Conservation (phyloP, 2,329 filamentous ascomycete genomes). For the Leptosphaerulina australis region DNA sequence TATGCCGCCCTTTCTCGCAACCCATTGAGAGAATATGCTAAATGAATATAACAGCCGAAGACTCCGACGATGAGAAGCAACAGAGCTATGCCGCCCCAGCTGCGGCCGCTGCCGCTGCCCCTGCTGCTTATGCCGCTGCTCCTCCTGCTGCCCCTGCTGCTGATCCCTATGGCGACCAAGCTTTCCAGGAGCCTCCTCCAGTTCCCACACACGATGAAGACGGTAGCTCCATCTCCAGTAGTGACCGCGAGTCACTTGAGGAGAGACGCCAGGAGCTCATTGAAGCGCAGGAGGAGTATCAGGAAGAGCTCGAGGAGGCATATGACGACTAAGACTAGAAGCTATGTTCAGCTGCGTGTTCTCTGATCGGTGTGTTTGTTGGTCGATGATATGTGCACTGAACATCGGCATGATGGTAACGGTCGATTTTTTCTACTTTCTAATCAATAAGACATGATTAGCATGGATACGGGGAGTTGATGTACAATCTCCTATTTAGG, state of each 20-base stretch:
- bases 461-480: conserved; percentile 16
- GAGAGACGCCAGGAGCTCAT: conserved; percentile 61
- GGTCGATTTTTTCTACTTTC: conserved; percentile 2
- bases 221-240: conserved; percentile 48
- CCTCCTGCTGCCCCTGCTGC: conserved; percentile 22
- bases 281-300: conserved; percentile 60
- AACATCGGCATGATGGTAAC: background rate
- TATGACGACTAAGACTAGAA: conserved; percentile 28
- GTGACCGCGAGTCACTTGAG: conserved; percentile 53
- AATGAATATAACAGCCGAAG: conserved; percentile 34
- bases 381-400: too few relatives aligned
- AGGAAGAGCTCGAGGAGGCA: conserved; percentile 53
- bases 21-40: conserved; percentile 11
- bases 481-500: conserved; percentile 8
- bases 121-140: conserved; percentile 25
- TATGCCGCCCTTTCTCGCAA: conserved; percentile 46
- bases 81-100: conserved; percentile 21
- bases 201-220: conserved; percentile 52
- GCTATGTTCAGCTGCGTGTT: background rate
- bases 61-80: conserved; percentile 43
- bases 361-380: too few relatives aligned
- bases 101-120: conserved; percentile 22
- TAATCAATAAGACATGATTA: conserved; percentile 7
- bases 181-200: conserved; percentile 38
- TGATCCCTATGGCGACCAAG: conserved; percentile 25